These are phyloP conservation scores for Gloeopeniophorella convolvens DNA, from an alignment of 768 basidiomycete species.

Conservation along the genomic window DNA sequence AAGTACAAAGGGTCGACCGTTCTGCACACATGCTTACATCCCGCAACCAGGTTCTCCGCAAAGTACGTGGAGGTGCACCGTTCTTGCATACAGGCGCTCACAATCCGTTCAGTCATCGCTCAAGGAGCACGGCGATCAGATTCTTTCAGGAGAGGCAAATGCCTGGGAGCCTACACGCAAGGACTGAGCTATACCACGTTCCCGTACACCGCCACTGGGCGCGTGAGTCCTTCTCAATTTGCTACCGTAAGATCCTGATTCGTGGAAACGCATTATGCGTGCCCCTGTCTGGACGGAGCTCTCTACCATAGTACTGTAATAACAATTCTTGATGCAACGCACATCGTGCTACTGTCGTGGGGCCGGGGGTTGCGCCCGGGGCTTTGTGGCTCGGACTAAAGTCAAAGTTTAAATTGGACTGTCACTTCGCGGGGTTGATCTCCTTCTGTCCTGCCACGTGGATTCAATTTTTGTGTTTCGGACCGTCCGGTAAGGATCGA, in stretches of 20 bases:
- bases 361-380: no score
- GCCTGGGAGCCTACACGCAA: conserved; percentile 14
- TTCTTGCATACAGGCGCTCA: not conserved
- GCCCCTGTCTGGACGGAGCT: no score
- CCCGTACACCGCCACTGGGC: no score
- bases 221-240: no score
- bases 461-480: not conserved
- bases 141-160: conserved; percentile 41
- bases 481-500: no score
- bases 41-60: conserved; percentile 17
- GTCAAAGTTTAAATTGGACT: no score
- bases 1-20: not conserved
- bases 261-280: no score
- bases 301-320: no score
- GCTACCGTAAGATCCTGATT: no score
- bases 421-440: not conserved
- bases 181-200: not conserved
- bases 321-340: no score
- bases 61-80: conserved; percentile 1
- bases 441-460: not conserved
- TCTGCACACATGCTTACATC: not conserved
- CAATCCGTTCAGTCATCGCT: conserved; percentile 29
- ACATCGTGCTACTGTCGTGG: no score
- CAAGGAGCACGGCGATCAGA: conserved; percentile 48
- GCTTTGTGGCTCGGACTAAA: no score